Conservation (phyloP, 345 rosid species). For the Erysimum cheiranthoides region DNA sequence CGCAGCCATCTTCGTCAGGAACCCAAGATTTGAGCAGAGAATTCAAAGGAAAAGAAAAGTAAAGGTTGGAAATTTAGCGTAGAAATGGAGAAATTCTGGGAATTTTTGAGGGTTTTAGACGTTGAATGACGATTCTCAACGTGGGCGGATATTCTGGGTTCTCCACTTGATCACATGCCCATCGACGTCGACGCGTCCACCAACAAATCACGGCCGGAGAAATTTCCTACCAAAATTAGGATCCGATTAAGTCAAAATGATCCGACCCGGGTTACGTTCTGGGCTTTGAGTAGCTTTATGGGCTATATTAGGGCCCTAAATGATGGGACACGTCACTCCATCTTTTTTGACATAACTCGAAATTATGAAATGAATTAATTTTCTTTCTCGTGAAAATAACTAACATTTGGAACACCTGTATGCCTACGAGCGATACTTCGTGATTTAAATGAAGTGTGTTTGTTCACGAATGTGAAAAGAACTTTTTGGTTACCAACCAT, state of each 20-base stretch:
- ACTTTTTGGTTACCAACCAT: too few species aligned
- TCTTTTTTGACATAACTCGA: not conserved
- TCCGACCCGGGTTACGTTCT: not conserved
- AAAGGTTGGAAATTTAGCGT: conserved; percentile 15
- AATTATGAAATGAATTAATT: not conserved
- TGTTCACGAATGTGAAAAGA: not conserved
- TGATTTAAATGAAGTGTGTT: conserved; percentile 6
- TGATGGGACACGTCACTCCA: not conserved
- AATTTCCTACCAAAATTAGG: conserved; percentile 24
- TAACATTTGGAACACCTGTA: conserved; percentile 14
- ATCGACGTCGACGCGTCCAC: conserved; percentile 33
- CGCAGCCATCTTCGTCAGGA: conserved; percentile 37
- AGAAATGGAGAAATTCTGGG: conserved; percentile 9
- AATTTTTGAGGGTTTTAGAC: not conserved
- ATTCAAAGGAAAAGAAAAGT: not conserved
- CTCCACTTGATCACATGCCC: conserved; percentile 24
- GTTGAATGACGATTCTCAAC: conserved; percentile 5
- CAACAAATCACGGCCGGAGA: conserved; percentile 37
- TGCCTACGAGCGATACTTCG: conserved; percentile 4
- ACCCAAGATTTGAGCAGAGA: conserved; percentile 7
- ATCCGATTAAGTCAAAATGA: conserved; percentile 31
- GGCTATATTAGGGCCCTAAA: not conserved
- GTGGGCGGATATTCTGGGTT: conserved; percentile 31
- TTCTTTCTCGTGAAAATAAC: conserved; percentile 31
- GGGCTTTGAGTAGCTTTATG: not conserved